These are phyloP conservation scores for Babesia ovata DNA, from an alignment of 169 alveolate genomes.

Conservation along the genomic window DNA sequence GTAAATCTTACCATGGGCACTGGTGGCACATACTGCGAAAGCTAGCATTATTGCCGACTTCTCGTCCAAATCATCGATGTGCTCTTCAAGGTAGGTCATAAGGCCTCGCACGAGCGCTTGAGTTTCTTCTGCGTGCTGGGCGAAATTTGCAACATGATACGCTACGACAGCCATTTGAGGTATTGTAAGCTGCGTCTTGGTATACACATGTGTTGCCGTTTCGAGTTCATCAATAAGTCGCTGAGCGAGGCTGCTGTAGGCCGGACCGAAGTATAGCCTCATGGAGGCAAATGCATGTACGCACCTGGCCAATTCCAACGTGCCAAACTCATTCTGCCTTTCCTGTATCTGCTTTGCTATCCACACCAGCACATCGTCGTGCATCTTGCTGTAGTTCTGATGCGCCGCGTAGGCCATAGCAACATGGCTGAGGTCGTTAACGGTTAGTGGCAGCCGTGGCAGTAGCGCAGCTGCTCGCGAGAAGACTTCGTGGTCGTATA, in stretches of 20 bases:
- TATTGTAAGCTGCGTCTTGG: slow-evolving; percentile 40
- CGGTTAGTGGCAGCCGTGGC: slow-evolving; percentile 7
- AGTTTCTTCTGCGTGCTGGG: slow-evolving; percentile 32
- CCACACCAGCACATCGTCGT: slow-evolving; percentile 53
- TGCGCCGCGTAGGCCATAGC: slow-evolving; percentile 63
- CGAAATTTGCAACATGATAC: slow-evolving; percentile 55
- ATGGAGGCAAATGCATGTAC: slow-evolving; percentile 33
- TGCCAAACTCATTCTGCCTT: slow-evolving; percentile 8
- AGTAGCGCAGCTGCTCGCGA: slow-evolving; percentile 2
- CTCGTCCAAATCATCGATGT: slow-evolving; percentile 70
- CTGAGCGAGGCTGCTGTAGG: slow-evolving; percentile 17
- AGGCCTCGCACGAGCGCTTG: slow-evolving; percentile 43
- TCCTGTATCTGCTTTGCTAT: slow-evolving; percentile 18
- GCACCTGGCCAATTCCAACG: slow-evolving; percentile 40
- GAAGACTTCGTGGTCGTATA: slow-evolving; percentile 42
- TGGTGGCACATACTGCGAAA: slow-evolving; percentile 64
- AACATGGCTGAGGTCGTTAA: slow-evolving; percentile 35
- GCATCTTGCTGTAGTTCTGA: slow-evolving; percentile 22
- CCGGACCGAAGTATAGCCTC: slow-evolving; percentile 40
- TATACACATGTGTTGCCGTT: slow-evolving; percentile 1
- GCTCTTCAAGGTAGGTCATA: slow-evolving; percentile 70
- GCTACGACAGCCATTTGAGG: slow-evolving; percentile 61
- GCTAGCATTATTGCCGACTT: slow-evolving; percentile 71
- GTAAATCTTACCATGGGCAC: slow-evolving; percentile 16
- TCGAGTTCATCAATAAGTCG: slow-evolving; percentile 49